Percentiles rank a stretch among this genome's conserved stretches.
phyloP scores from a whole-genome alignment of 2,329 filamentous ascomycete genomes.

The Rhinocladiella similis region DNA sequence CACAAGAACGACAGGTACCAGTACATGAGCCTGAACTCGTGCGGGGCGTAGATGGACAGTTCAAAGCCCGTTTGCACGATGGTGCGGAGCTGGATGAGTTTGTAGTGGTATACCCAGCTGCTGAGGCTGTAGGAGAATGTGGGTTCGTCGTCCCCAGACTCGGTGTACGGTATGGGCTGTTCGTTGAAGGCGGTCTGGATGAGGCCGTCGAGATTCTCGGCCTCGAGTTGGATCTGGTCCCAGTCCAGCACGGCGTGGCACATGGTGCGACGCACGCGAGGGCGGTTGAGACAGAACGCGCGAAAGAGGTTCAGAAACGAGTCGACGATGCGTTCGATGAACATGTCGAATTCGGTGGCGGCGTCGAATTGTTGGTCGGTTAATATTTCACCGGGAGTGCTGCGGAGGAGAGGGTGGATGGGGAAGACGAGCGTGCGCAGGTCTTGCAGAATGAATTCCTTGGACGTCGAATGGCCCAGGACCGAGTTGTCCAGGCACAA shows the following conservation, averaged over 20 bases:
- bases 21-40: constrained; percentile 87
- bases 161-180: constrained; percentile 54
- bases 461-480: constrained; percentile 66
- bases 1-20: constrained; percentile 79
- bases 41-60: constrained; percentile 80
- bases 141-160: constrained; percentile 47
- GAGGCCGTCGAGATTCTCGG: constrained; percentile 70
- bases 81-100: constrained; percentile 83
- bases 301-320: constrained; percentile 82
- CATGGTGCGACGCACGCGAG: constrained; percentile 83
- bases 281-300: constrained; percentile 84
- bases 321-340: constrained; percentile 58
- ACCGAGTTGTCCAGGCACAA: constrained; percentile 73
- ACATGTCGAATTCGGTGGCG: constrained; percentile 70
- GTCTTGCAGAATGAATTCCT: constrained; percentile 78
- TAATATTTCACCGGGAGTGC: constrained; percentile 68
- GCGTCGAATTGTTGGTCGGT: constrained; percentile 74
- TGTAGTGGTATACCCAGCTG: constrained; percentile 88
- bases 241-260: constrained; percentile 80
- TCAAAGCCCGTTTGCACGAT: constrained; percentile 93
- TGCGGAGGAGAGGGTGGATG: constrained; percentile 68
- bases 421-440: constrained; percentile 76
- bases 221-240: constrained; percentile 78
- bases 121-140: constrained; percentile 72
- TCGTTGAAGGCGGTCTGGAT: constrained; percentile 64